Conservation (phyloP, 1,284 basidiomycete species). For the Papiliotrema fonsecae region DNA sequence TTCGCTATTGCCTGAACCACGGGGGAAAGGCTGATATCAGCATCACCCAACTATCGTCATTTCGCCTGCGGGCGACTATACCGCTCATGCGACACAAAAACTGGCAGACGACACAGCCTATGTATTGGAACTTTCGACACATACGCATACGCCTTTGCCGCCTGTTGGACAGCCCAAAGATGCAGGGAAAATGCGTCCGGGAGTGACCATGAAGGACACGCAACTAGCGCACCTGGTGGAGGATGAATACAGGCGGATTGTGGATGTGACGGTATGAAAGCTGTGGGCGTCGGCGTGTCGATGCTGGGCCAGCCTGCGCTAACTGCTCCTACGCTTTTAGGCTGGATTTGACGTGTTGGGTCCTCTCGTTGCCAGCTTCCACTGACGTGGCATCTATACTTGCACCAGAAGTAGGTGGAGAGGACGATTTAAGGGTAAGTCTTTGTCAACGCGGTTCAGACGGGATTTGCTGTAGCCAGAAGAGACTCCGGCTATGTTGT, state of each 20-base stretch:
- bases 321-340: too few relatives aligned
- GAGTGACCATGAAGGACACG: conserved; percentile 40
- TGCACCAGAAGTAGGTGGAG: too few relatives aligned
- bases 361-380: too few relatives aligned
- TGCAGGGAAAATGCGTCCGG: conserved; percentile 26
- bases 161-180: not conserved
- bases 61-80: conserved; percentile 23
- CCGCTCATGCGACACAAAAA: not conserved
- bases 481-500: too few relatives aligned
- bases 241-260: conserved; percentile 8
- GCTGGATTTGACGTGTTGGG: too few relatives aligned
- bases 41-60: conserved; percentile 37
- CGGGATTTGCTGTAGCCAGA: not conserved
- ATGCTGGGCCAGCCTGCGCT: too few relatives aligned
- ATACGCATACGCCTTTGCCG: conserved; percentile 42
- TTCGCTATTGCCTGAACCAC: too few relatives aligned
- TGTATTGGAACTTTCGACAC: conserved; percentile 31
- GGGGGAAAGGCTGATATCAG: conserved; percentile 19
- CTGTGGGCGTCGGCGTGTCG: too few relatives aligned
- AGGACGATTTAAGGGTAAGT: too few relatives aligned
- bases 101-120: conserved; percentile 17
- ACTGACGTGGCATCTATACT: too few relatives aligned
- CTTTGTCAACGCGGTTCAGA: too few relatives aligned
- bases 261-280: not conserved
- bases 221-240: conserved; percentile 32